phyloP scores from a whole-genome alignment of 257 asterid genomes.

The Solanum dulcamara region DNA sequence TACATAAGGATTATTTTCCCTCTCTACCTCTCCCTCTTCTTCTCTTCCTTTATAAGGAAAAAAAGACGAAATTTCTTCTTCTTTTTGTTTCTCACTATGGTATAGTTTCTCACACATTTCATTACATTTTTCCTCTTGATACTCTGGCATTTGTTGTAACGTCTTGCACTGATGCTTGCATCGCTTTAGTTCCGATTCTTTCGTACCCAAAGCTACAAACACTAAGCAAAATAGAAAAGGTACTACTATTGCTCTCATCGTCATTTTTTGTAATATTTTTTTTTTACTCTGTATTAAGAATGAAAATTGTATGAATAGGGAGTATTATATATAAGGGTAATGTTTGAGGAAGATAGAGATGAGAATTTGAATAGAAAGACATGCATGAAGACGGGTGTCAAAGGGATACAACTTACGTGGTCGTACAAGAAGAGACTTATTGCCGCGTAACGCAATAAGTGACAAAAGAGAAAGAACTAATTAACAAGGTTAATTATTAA shows the following conservation, averaged over 20 bases:
- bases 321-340: neutral
- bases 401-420: constrained; percentile 11
- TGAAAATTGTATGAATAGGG: neutral
- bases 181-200: constrained; percentile 14
- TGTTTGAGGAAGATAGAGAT: neutral
- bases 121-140: constrained; percentile 3
- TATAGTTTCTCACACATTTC: constrained; percentile 2
- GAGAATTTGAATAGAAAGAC: neutral
- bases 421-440: neutral
- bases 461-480: neutral
- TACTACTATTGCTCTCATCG: neutral
- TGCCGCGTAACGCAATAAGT: neutral
- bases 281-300: neutral
- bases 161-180: constrained; percentile 25
- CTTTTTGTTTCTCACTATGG: constrained; percentile 2
- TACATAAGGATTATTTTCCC: constrained; percentile 33
- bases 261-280: neutral
- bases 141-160: neutral
- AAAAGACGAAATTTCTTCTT: neutral
- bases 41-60: neutral
- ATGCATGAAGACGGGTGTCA: constrained; percentile 37
- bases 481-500: too few relatives aligned
- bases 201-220: neutral
- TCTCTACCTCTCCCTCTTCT: neutral
- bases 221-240: constrained; percentile 1